Conservation (phyloP, 805 yeast species). For the Wickerhamomyces ciferrii region DNA sequence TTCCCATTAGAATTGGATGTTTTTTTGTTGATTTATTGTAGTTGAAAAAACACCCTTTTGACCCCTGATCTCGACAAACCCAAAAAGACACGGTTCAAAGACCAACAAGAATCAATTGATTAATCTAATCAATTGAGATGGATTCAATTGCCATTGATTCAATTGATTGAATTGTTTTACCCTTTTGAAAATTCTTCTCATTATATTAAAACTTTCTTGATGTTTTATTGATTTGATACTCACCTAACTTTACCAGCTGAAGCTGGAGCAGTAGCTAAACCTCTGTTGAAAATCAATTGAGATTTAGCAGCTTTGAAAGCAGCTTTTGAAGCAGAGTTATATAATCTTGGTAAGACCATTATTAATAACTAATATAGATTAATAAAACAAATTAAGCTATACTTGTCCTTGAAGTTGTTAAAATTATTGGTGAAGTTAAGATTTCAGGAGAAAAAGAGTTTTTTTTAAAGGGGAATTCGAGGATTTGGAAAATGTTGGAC, state of each 20-base stretch:
- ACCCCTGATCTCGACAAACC: not conserved
- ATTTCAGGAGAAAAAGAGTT: not conserved
- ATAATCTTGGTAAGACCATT: constrained; percentile 53
- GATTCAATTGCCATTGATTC: not conserved
- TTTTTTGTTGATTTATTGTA: not conserved
- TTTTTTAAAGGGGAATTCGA: constrained; percentile 1
- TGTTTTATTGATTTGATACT: too few species aligned
- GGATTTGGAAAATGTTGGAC: constrained; percentile 5
- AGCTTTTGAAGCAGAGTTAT: constrained; percentile 68
- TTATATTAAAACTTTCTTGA: too few species aligned
- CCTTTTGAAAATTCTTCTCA: too few species aligned
- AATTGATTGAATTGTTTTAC: too few species aligned
- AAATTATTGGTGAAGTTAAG: not conserved
- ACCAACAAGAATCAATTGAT: not conserved
- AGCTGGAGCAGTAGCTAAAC: constrained; percentile 75
- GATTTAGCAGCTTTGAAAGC: constrained; percentile 89
- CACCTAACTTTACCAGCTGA: constrained; percentile 83
- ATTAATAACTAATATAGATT: constrained; percentile 6
- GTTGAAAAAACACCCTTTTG: not conserved
- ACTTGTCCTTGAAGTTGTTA: not conserved
- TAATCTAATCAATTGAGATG: not conserved
- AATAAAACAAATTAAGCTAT: not conserved
- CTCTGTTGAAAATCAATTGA: constrained; percentile 67
- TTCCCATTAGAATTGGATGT: too few species aligned
- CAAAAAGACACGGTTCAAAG: not conserved